Percentiles rank a stretch among this genome's conserved stretches.
Evolutionary conservation across 2,329 filamentous ascomycete species (phyloP).

Genomic region (Colletotrichum tropicicola): DNA sequence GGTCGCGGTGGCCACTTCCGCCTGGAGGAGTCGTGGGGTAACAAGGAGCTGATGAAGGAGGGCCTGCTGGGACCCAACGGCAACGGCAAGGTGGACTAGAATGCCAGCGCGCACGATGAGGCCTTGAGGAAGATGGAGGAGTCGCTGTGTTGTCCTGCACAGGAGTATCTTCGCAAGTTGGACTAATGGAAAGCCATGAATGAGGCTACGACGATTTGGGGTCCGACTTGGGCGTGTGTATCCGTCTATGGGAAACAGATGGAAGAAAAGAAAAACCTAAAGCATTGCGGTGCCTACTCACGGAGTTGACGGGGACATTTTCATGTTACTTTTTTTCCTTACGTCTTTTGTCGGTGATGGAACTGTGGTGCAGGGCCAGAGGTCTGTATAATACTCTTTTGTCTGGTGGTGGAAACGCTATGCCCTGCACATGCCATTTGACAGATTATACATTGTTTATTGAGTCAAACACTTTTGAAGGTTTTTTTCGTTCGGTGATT

Average conservation of each 20-base stretch:
- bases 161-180: constrained; percentile 24
- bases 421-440: constrained; percentile 10
- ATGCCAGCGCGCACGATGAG: neutral
- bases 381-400: constrained; percentile 31
- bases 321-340: constrained; percentile 21
- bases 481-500: too few relatives aligned
- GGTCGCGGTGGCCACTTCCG: constrained; percentile 67
- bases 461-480: neutral
- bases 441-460: constrained; percentile 26
- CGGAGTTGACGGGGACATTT: constrained; percentile 27
- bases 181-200: constrained; percentile 30
- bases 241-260: constrained; percentile 4
- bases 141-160: neutral
- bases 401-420: neutral
- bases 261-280: constrained; percentile 12
- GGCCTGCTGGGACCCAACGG: constrained; percentile 62
- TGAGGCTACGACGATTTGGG: constrained; percentile 27
- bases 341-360: neutral
- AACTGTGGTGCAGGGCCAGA: constrained; percentile 1
- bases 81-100: constrained; percentile 61
- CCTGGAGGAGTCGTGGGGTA: constrained; percentile 63
- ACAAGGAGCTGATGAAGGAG: constrained; percentile 69
- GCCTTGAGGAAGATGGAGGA: constrained; percentile 15
- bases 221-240: constrained; percentile 3
- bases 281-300: constrained; percentile 28